Evolutionary conservation across 2,329 filamentous ascomycete genomes (phyloP).

Genomic region (Hymenoscyphus fraxineus): DNA sequence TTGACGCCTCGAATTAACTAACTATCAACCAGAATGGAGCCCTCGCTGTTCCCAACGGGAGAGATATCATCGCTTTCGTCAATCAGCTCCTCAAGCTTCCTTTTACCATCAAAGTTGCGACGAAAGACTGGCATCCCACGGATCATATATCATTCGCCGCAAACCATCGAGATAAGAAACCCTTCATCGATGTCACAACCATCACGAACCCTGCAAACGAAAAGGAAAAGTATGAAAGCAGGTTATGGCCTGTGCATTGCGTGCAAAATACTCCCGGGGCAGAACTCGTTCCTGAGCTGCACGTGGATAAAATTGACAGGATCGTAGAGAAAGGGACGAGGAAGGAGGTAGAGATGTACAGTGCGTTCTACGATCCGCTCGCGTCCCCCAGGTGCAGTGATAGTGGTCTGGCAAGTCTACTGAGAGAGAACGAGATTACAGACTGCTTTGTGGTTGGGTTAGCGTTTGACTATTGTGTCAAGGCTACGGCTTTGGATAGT

Average conservation of each 20-base stretch:
- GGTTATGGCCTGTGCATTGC: slow-evolving; percentile 90
- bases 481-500: slow-evolving; percentile 75
- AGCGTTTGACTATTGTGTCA: slow-evolving; percentile 84
- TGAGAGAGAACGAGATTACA: slow-evolving; percentile 60
- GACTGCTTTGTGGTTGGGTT: slow-evolving; percentile 84
- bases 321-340: slow-evolving; percentile 77
- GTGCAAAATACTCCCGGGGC: slow-evolving; percentile 71
- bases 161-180: slow-evolving; percentile 65
- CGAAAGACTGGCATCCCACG: slow-evolving; percentile 85
- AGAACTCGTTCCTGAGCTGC: slow-evolving; percentile 68
- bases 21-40: slow-evolving; percentile 61
- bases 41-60: slow-evolving; percentile 75
- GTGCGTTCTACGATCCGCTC: slow-evolving; percentile 82
- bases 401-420: slow-evolving; percentile 56
- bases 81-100: slow-evolving; percentile 71
- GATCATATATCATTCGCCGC: slow-evolving; percentile 85
- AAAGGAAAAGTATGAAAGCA: slow-evolving; percentile 58
- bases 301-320: slow-evolving; percentile 54
- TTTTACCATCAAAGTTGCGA: slow-evolving; percentile 73
- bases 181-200: slow-evolving; percentile 62
- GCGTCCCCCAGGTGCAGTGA: slow-evolving; percentile 54
- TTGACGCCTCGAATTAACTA: slow-evolving; percentile 7
- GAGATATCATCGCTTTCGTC: slow-evolving; percentile 64
- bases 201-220: slow-evolving; percentile 66
- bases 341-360: slow-evolving; percentile 83